Evolutionary conservation across 345 rosid species (phyloP).

Genomic region (Citrus sp.): DNA sequence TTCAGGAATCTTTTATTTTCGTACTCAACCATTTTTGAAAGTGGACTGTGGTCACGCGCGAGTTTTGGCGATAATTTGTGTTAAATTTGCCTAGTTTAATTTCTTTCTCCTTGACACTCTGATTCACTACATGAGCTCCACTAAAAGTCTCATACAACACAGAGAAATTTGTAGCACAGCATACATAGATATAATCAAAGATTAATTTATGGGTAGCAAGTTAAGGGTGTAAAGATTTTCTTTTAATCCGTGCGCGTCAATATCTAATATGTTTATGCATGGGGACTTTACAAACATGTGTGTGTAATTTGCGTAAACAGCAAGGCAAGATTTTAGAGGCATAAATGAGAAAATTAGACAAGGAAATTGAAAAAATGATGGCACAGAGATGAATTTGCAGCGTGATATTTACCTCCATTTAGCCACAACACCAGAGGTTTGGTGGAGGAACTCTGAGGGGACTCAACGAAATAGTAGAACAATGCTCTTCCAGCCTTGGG

Average conservation of each 20-base stretch:
- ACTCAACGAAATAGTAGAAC: constrained; percentile 43
- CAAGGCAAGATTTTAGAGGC: not conserved
- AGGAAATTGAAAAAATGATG: no score
- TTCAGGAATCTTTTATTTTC: not conserved
- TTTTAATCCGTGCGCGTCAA: not conserved
- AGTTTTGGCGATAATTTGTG: not conserved
- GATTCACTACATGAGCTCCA: no score
- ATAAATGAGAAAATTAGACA: not conserved
- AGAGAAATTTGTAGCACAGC: no score
- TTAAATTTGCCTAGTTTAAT: no score
- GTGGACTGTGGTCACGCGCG: not conserved
- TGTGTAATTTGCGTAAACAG: not conserved
- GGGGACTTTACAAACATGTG: not conserved
- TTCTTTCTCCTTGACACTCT: no score
- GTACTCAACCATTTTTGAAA: not conserved
- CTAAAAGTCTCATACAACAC: no score
- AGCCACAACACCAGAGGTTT: constrained; percentile 41
- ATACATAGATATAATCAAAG: no score
- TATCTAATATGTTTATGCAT: no score
- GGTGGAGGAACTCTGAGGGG: constrained; percentile 29
- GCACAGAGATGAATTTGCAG: not conserved
- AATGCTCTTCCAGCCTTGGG: constrained; percentile 29
- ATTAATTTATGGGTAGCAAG: not conserved
- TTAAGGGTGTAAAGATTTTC: not conserved
- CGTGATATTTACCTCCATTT: constrained; percentile 9